Percentiles rank a stretch among this genome's conserved stretches.
Evolutionary conservation across 345 rosid species (phyloP).

Genomic region (Gossypium ekmanianum): DNA sequence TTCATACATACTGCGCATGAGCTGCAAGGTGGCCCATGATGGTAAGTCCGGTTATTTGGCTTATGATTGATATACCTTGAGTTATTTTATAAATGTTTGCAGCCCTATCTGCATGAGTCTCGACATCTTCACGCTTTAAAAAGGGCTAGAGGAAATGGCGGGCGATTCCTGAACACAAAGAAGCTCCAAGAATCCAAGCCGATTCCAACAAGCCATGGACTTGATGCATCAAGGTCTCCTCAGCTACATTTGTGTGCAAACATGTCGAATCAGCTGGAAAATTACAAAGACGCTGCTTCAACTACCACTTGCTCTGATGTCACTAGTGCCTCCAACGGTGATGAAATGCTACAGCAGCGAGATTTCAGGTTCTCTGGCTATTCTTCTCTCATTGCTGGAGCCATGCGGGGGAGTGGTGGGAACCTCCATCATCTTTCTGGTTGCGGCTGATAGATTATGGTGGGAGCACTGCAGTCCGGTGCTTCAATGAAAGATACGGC

Average conservation of each 20-base stretch:
- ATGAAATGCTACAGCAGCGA: slow-evolving; percentile 38
- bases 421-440: slow-evolving; percentile 37
- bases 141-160: slow-evolving; percentile 84
- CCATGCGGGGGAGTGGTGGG: slow-evolving; percentile 32
- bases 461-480: slow-evolving; percentile 18
- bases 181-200: slow-evolving; percentile 41
- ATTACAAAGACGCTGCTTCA: slow-evolving; percentile 38
- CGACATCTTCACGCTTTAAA: slow-evolving; percentile 80
- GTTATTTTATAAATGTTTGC: slow-evolving; percentile 16
- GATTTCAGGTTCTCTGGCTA: slow-evolving; percentile 53
- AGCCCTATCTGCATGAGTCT: slow-evolving; percentile 90
- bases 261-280: slow-evolving; percentile 19
- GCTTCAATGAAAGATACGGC: slow-evolving; percentile 17
- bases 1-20: neutral
- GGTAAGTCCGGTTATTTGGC: neutral
- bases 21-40: neutral
- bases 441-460: slow-evolving; percentile 16
- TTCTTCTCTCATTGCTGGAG: slow-evolving; percentile 31
- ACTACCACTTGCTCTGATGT: slow-evolving; percentile 47
- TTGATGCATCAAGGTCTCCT: neutral
- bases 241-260: neutral
- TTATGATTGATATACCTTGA: neutral
- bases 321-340: slow-evolving; percentile 41
- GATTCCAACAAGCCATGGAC: slow-evolving; percentile 22
- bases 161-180: slow-evolving; percentile 68